Percentiles rank a stretch among this genome's conserved stretches.
phyloP scores from a whole-genome alignment of 192 early-diverging fungal species.

The Phycomyces blakesleeanus region DNA sequence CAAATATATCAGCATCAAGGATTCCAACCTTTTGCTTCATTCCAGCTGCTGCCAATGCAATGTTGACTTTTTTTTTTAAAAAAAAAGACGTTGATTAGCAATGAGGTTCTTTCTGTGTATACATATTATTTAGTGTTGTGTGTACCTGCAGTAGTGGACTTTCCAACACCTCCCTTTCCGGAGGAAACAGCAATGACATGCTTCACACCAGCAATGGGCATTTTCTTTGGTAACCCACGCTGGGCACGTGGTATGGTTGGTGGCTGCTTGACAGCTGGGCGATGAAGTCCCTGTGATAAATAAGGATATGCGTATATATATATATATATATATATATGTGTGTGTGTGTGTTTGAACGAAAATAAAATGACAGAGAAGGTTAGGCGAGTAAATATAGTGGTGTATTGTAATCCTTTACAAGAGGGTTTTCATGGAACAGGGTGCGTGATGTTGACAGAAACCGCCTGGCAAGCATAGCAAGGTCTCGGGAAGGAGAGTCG shows the following conservation, averaged over 20 bases:
- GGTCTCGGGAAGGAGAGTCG: background rate
- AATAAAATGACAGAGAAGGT: too few species aligned
- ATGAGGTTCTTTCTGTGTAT: too few species aligned
- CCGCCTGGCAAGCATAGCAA: conserved; percentile 6
- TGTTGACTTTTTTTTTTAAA: conserved; percentile 77
- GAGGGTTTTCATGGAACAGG: conserved; percentile 46
- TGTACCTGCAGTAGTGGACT: conserved; percentile 83
- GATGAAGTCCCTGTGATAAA: conserved; percentile 43
- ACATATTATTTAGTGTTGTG: too few species aligned
- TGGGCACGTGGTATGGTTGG: conserved; percentile 49
- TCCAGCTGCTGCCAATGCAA: conserved; percentile 64
- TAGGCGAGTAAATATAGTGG: background rate
- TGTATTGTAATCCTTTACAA: conserved; percentile 33
- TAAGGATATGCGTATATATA: too few species aligned
- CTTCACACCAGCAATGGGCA: conserved; percentile 66
- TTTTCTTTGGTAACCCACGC: conserved; percentile 68
- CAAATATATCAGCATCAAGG: conserved; percentile 91
- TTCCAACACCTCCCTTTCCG: conserved; percentile 91
- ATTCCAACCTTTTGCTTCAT: conserved; percentile 63
- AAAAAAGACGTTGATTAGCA: too few species aligned
- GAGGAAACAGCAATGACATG: conserved; percentile 79
- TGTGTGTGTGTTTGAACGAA: too few species aligned
- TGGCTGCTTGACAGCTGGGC: conserved; percentile 31
- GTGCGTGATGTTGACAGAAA: conserved; percentile 25
- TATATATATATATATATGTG: too few species aligned